Base-by-base conservation (phyloP, 2,329 filamentous ascomycete genomes). In the Leptographium procerum region DNA sequence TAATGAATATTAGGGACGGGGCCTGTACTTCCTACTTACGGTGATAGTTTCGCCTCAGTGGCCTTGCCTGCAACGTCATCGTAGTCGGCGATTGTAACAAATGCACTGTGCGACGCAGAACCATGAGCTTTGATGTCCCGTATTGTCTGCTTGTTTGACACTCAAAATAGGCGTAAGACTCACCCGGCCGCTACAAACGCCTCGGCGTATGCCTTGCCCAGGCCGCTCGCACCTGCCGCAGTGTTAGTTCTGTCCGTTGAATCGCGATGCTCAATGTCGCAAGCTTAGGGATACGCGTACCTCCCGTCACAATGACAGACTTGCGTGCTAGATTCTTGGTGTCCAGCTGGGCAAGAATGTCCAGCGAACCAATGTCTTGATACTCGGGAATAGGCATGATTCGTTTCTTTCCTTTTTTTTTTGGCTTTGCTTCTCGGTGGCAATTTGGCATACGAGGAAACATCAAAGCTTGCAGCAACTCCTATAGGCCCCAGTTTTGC, bases 221-320 rank as follows among this genome's bases (percentile, higher is more conserved):
- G 72, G 26, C 73, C 73, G 59, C 70, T 72, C 40, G 69, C 75
- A 13, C 55, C 51, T 52, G 50, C 22, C n/a, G n/a, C 47, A 8
- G 24, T 26, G 47, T 26, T 26, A 36, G 11, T 45, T 4, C n/a
- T n/a, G n/a, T n/a, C n/a, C n/a, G n/a, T n/a, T n/a, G n/a, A n/a
- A n/a, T n/a, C n/a, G n/a, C n/a, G n/a, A n/a, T n/a, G n/a, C n/a
- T n/a, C n/a, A n/a, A n/a, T n/a, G n/a, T n/a, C n/a, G n/a, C n/a
- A n/a, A n/a, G n/a, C n/a, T n/a, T n/a, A n/a, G n/a, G n/a, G n/a
- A n/a, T n/a, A n/a, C n/a, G n/a, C 51, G 10, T 19, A 53, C 76
- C 76, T n/a, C 76, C 75, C 1, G 76, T 78, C 19, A 78, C 70
- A 26, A 79, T 69, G 28, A 77, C 74, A 1, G 72, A 75, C 62